Evolutionary conservation across 352 stramenopile genomes (phyloP).

Genomic region (Globisporangium camurandrum): DNA sequence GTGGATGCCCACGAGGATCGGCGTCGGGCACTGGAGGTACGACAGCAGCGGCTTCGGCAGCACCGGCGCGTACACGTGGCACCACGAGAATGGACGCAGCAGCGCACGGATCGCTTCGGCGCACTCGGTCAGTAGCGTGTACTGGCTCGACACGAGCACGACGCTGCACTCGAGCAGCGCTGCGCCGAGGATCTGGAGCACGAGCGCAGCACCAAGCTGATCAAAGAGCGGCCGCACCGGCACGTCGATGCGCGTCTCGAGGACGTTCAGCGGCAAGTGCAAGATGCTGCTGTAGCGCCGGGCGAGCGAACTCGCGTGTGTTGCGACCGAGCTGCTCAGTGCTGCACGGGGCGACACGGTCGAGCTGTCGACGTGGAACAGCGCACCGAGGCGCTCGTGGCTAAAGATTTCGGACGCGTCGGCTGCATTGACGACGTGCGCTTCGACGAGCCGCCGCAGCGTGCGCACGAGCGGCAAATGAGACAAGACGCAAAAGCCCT

Average conservation of each 20-base stretch:
- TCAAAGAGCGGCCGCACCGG: conserved; percentile 61
- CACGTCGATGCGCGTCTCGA: conserved; percentile 58
- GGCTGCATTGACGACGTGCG: conserved; percentile 29
- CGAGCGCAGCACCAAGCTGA: conserved; percentile 55
- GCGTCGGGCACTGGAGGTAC: conserved; percentile 87
- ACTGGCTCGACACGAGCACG: conserved; percentile 78
- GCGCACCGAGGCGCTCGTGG: conserved; percentile 29
- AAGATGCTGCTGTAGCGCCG: conserved; percentile 33
- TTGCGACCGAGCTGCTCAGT: conserved; percentile 20
- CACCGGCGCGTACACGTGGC: conserved; percentile 85
- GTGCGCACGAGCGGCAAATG: conserved; percentile 53
- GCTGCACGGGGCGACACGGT: conserved; percentile 6
- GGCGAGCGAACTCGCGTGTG: conserved; percentile 22
- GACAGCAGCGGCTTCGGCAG: conserved; percentile 78
- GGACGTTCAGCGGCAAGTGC: conserved; percentile 24
- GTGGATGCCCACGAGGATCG: conserved; percentile 84
- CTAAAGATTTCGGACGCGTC: conserved; percentile 36
- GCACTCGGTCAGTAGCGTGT: conserved; percentile 73
- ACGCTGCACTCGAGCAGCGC: conserved; percentile 84
- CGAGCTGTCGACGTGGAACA: conserved; percentile 24
- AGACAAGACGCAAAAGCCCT: conserved; percentile 65
- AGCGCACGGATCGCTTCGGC: conserved; percentile 81
- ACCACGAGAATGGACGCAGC: conserved; percentile 85
- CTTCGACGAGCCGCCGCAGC: conserved; percentile 46
- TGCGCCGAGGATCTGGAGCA: conserved; percentile 70